Evolutionary conservation across 768 basidiomycete species (phyloP), one percentile per base, ranked within the genome.

Genomic region (Pleurotus platypus): DNA sequence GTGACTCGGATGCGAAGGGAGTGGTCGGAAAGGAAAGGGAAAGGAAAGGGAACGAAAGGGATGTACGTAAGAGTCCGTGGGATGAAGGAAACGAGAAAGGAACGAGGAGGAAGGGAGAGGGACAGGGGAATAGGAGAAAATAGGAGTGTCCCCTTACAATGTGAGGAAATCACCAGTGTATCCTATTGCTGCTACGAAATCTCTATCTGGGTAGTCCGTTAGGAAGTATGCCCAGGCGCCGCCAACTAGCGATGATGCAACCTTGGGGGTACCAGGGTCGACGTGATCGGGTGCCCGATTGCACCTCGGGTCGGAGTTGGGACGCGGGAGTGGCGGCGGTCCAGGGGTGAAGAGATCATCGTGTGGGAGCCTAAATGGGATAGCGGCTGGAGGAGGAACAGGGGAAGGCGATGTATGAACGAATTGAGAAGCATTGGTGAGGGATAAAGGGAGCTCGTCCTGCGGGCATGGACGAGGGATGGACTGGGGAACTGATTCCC

Each of bases 281-380:
- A 18, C 38, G 1, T 47, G 11, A 12, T 15, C 24, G 7, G 61
- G 30, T 50, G 27, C 15, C 15, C 8, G 13, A 55, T 62, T 62
- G 16, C 49, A 48, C 3, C 58, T 56, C 8, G 58, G 61, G 35
- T 62, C 47, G 6, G 61, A 43, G 46, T 62, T 62, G 1, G 61
- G 61, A 9, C 56, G 50, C 0, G 56, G 38, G 0, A 58, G 58
- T 11, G 61, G 58, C 13, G 37, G 20, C 13, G 16, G 27, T 0
- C 39, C 12, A 2, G 58, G 58, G 6, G 46, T 55, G 42, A 60
- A 62, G 2, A 60, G 5, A 5, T 39, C 11, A 4, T 45, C 6
- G 40, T 60, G 13, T 54, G 61, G 57, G n/a, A n/a, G n/a, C n/a
- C n/a, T n/a, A n/a, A n/a, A n/a, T n/a, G n/a, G n/a, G n/a, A n/a